These are phyloP conservation scores for Penstemon davidsonii DNA, from an alignment of 257 asterid species.

Conservation along the genomic window DNA sequence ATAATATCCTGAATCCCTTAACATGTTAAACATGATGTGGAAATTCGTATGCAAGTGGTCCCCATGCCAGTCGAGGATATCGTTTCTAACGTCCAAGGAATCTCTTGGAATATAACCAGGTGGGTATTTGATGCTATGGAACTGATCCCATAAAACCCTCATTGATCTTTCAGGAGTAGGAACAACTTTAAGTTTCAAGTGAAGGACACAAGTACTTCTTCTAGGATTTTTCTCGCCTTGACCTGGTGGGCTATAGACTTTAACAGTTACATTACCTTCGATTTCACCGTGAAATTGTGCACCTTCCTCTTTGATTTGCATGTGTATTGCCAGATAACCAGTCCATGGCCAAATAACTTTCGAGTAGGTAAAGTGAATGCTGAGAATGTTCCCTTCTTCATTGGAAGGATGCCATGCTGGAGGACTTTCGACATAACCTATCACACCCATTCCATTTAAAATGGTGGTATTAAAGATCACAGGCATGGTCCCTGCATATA, in stretches of 20 bases:
- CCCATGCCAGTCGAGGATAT: slow-evolving; percentile 99
- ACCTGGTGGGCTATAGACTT: slow-evolving; percentile 76
- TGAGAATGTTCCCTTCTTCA: slow-evolving; percentile 89
- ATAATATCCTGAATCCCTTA: slow-evolving; percentile 92
- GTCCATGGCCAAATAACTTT: slow-evolving; percentile 99
- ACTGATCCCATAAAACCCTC: slow-evolving; percentile 94
- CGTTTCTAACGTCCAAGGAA: slow-evolving; percentile 95
- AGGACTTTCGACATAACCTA: slow-evolving; percentile 80
- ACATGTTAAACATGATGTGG: slow-evolving; percentile 92
- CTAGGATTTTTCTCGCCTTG: slow-evolving; percentile 62
- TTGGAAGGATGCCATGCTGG: slow-evolving; percentile 85
- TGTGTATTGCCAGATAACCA: slow-evolving; percentile 88
- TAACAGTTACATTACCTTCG: slow-evolving; percentile 84
- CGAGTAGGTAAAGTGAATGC: slow-evolving; percentile 83
- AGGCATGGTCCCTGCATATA: slow-evolving; percentile 98
- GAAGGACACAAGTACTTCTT: slow-evolving; percentile 71
- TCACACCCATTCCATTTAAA: slow-evolving; percentile 92
- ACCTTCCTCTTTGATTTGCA: slow-evolving; percentile 98
- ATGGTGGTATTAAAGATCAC: slow-evolving; percentile 90
- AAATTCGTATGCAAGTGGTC: slow-evolving; percentile 97
- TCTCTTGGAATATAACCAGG: slow-evolving; percentile 98
- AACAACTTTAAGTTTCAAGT: slow-evolving; percentile 68
- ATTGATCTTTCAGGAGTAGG: slow-evolving; percentile 91
- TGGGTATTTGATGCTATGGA: slow-evolving; percentile 93
- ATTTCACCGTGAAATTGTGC: slow-evolving; percentile 83